Base-by-base conservation (phyloP, 805 yeast genomes). In the Kregervanrija delftensis region DNA sequence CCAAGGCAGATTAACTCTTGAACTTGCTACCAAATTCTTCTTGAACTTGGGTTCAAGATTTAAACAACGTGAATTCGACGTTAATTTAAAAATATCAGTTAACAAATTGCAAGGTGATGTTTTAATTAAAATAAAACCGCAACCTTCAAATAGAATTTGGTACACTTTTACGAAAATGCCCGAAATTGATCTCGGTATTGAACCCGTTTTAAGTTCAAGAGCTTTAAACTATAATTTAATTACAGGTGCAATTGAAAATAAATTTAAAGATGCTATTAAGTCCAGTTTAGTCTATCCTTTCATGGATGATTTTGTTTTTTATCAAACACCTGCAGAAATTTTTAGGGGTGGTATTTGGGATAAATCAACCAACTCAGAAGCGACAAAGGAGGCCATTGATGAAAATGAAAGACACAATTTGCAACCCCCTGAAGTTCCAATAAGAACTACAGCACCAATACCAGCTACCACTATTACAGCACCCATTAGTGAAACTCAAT, bases 281-380 rank as follows among this genome's bases (percentile, higher is more conserved):
- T 93, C 86, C 32, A 76, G 93, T 8, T 64, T 93, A 40, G 98
- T 93, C 0, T 62, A 77, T 31, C 99, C 99, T 2, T 80, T 72
- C 55, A 84, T 88, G 89, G 98, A 91, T 61, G 98, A 91, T 59
- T 62, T 88, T 35, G 77, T 81, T 0, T 84, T 86, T 57, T 84
- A 72, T 56, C 69, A 77, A 44, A 80, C 96, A 0, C 62, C 65
- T 2, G 72, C 65, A 35, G 95, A 87, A 50, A 63, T 87, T 11
- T 93, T 80, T 61, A 75, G 96, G 50, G 99, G 96, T 41, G 99
- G 99, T 13, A 79, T 91, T 17, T 91, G 98, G 98, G 89, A 83
- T 50, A 69, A 70, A 16, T 45, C 63, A 0, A 56, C 39, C 1
- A 56, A 68, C 38, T 53, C 57, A 9, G 39, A 17, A 14, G 14